phyloP scores from a whole-genome alignment of 345 rosid species.

The Linum trigynum region DNA sequence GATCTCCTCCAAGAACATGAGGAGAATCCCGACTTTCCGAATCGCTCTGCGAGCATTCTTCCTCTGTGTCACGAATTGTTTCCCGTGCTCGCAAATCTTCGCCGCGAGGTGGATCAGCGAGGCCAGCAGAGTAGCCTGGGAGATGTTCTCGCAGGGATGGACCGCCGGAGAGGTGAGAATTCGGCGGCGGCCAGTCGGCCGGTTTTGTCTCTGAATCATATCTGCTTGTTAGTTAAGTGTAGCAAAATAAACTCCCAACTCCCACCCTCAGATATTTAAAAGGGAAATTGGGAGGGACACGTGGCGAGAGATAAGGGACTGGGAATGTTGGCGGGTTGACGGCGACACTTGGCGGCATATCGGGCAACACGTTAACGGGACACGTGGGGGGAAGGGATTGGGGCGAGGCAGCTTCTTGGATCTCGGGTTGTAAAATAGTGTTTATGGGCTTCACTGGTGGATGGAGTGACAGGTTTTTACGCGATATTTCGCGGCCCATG shows the following conservation, averaged over 20 bases:
- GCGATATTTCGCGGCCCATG: not conserved
- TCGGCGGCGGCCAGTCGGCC: constrained; percentile 34
- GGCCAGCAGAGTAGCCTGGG: constrained; percentile 41
- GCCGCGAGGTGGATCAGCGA: constrained; percentile 43
- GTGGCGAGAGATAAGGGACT: constrained; percentile 22
- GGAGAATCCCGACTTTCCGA: constrained; percentile 44
- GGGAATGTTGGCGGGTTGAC: constrained; percentile 6
- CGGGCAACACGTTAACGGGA: constrained; percentile 14
- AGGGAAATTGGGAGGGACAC: constrained; percentile 11
- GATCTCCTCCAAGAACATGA: constrained; percentile 50
- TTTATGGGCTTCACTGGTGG: not conserved
- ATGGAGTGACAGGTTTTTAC: not conserved
- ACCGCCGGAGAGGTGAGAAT: constrained; percentile 63
- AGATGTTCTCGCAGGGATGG: constrained; percentile 49
- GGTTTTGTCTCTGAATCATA: constrained; percentile 32
- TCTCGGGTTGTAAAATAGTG: constrained; percentile 8
- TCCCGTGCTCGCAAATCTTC: constrained; percentile 32
- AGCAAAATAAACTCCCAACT: no score
- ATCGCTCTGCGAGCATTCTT: constrained; percentile 36
- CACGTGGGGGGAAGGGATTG: constrained; percentile 24
- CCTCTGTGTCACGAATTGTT: constrained; percentile 44
- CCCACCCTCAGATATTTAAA: not conserved
- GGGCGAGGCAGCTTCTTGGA: constrained; percentile 22
- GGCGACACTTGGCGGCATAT: constrained; percentile 11
- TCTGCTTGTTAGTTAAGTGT: not conserved